phyloP scores from a whole-genome alignment of 2,329 filamentous ascomycete genomes.

The Aspergillus sojae region DNA sequence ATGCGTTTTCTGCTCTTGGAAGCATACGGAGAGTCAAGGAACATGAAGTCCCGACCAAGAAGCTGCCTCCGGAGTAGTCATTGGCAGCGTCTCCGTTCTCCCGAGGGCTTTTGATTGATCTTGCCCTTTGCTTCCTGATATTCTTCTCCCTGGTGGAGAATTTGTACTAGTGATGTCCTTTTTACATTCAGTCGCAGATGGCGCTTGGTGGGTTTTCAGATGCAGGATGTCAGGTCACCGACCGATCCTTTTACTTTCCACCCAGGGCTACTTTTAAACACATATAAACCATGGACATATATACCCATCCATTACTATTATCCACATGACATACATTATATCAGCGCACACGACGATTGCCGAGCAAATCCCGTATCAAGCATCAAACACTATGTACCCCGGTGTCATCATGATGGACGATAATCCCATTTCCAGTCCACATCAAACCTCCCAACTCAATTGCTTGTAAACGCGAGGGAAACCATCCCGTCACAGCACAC shows the following conservation, averaged over 20 bases:
- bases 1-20: not conserved
- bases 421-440: not conserved
- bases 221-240: not conserved
- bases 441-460: not conserved
- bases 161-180: not conserved
- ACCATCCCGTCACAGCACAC: not conserved
- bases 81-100: fast-evolving
- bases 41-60: not conserved
- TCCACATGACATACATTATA: not conserved
- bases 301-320: not conserved
- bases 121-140: not conserved
- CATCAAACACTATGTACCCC: not conserved
- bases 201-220: not conserved
- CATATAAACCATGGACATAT: not conserved
- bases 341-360: too few relatives aligned
- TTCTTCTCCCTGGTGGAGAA: not conserved
- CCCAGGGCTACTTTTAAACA: not conserved
- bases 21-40: not conserved
- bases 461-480: not conserved
- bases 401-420: not conserved
- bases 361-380: not conserved
- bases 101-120: not conserved
- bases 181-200: not conserved
- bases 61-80: not conserved
- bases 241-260: not conserved